Evolutionary conservation across 2,329 filamentous ascomycete species (phyloP).

Genomic region (Tolypocladium inflatum): DNA sequence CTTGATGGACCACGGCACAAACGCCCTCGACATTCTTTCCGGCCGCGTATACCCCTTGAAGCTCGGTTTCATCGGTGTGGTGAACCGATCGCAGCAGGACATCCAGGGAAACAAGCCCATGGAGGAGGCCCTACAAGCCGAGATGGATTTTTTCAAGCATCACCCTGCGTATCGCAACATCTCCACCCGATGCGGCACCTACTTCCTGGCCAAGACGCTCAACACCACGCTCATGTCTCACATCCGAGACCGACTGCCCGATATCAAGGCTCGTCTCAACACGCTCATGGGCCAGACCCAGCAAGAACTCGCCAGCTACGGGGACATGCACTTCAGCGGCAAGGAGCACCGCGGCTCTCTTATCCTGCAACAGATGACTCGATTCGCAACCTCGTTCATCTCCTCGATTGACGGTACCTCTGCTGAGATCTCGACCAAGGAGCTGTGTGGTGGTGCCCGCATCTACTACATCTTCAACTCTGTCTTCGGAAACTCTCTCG

Average conservation of each 20-base stretch:
- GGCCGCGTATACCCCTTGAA: conserved; percentile 95
- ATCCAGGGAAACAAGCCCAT: conserved; percentile 96
- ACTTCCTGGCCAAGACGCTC: conserved; percentile 86
- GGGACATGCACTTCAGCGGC: conserved; percentile 93
- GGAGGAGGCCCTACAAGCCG: conserved; percentile 78
- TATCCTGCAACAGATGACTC: conserved; percentile 94
- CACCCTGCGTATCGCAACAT: conserved; percentile 97
- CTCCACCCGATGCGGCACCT: conserved; percentile 83
- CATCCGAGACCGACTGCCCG: conserved; percentile 88
- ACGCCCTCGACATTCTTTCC: conserved; percentile 94
- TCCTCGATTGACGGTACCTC: conserved; percentile 98
- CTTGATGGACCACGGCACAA: conserved; percentile 97
- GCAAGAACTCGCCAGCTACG: conserved; percentile 95
- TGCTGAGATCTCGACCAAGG: conserved; percentile 96
- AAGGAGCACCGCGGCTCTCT: conserved; percentile 94
- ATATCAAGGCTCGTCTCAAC: conserved; percentile 96
- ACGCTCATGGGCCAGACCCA: conserved; percentile 99
- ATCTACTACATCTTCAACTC: conserved; percentile 99
- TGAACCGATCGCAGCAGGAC: conserved; percentile 96
- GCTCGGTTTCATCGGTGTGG: conserved; percentile 93
- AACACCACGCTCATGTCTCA: conserved; percentile 94
- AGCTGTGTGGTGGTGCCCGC: conserved; percentile 85
- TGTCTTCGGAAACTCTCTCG: conserved; percentile 91
- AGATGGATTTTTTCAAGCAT: conserved; percentile 92
- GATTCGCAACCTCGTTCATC: conserved; percentile 95